Evolutionary conservation across 2,329 filamentous ascomycete species (phyloP).

Genomic region (Ophiostoma angusticollis): DNA sequence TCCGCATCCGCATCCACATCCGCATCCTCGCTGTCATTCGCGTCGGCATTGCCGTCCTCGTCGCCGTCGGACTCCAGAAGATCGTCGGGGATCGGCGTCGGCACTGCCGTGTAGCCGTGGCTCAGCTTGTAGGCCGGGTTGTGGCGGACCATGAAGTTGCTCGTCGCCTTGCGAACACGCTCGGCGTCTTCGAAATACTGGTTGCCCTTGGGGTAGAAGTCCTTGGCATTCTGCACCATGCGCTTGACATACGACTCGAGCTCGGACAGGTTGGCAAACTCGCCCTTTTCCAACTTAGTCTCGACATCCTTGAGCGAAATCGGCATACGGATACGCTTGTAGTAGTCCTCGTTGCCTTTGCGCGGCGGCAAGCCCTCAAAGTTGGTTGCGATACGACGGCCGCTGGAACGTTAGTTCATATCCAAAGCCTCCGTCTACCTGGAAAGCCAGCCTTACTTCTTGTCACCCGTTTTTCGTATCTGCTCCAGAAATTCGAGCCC

Average conservation of each 20-base stretch:
- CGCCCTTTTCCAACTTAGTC: conserved; percentile 53
- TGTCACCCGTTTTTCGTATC: conserved; percentile 65
- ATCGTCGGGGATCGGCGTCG: conserved; percentile 59
- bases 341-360: conserved; percentile 59
- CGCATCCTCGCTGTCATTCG: conserved; percentile 17
- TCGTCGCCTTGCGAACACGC: conserved; percentile 71
- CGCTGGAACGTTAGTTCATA: conserved; percentile 30
- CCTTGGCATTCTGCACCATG: conserved; percentile 77
- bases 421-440: too few species aligned
- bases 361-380: conserved; percentile 61
- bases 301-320: conserved; percentile 69
- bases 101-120: conserved; percentile 53
- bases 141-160: conserved; percentile 75
- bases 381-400: conserved; percentile 58
- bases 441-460: conserved; percentile 70
- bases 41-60: conserved; percentile 12
- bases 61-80: conserved; percentile 15
- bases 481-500: conserved; percentile 64
- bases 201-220: conserved; percentile 63
- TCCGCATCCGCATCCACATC: conserved; percentile 24
- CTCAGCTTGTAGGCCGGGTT: conserved; percentile 68
- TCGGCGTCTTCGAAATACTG: conserved; percentile 73
- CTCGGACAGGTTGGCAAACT: conserved; percentile 58
- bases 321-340: conserved; percentile 62
- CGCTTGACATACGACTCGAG: conserved; percentile 80